These are phyloP conservation scores for Scleroderma citrinum DNA, from an alignment of 768 basidiomycete species.

Conservation along the genomic window DNA sequence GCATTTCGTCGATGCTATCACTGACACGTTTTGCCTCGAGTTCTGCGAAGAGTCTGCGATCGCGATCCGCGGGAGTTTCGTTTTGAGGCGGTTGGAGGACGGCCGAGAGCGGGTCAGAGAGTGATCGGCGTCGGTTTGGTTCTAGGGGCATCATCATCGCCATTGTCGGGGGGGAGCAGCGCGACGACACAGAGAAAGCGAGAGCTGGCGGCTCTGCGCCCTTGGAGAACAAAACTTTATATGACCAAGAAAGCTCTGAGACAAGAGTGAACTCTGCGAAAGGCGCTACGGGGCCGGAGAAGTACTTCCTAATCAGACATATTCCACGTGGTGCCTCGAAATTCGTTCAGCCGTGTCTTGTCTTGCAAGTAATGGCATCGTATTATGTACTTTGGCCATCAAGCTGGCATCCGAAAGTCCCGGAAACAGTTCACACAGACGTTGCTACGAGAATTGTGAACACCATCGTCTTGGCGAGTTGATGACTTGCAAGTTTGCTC, in stretches of 20 bases:
- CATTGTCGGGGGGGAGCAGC: slow-evolving; percentile 2
- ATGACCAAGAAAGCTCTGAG: slow-evolving; percentile 4
- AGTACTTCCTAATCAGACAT: slow-evolving; percentile 19
- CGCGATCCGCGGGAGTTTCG: slow-evolving; percentile 65
- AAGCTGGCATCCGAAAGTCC: no score
- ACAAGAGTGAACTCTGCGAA: slow-evolving; percentile 12
- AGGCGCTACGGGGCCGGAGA: slow-evolving; percentile 16
- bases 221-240: slow-evolving; percentile 11
- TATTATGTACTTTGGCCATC: no score
- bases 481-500: neutral
- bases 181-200: slow-evolving; percentile 1
- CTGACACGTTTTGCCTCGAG: slow-evolving; percentile 66
- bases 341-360: neutral
- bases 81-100: slow-evolving; percentile 64
- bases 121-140: slow-evolving; percentile 36
- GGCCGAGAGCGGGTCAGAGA: slow-evolving; percentile 67
- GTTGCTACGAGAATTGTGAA: neutral
- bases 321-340: slow-evolving; percentile 1
- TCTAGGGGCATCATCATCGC: slow-evolving; percentile 25
- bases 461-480: neutral
- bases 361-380: no score
- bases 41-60: slow-evolving; percentile 59
- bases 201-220: slow-evolving; percentile 13
- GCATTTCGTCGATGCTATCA: slow-evolving; percentile 75
- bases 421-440: no score